phyloP scores from a whole-genome alignment of 306 rosid species.

The Quercus alba region DNA sequence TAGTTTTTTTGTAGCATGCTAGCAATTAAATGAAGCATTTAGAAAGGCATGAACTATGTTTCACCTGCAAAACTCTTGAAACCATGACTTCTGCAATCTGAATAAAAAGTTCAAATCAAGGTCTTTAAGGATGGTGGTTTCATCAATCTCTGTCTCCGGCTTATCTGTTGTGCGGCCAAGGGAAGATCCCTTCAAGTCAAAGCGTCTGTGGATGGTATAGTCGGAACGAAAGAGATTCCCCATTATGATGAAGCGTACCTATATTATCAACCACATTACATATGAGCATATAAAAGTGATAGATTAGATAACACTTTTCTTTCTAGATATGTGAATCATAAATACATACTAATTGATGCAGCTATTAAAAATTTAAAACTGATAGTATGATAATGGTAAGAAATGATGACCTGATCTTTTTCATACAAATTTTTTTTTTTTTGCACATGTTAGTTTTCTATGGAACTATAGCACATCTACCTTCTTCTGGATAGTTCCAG shows the following conservation, averaged over 20 bases:
- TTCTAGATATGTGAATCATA: neutral
- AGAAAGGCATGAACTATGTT: conserved; percentile 3
- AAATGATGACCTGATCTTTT: neutral
- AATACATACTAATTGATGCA: neutral
- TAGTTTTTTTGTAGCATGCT: neutral
- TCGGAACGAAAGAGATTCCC: conserved; percentile 79
- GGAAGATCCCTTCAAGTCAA: conserved; percentile 87
- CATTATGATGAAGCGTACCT: conserved; percentile 96
- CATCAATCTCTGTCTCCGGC: conserved; percentile 71
- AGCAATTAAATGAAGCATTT: neutral
- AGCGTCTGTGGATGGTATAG: conserved; percentile 68
- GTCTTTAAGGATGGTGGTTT: conserved; percentile 86
- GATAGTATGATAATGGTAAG: neutral
- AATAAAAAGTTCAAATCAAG: conserved; percentile 91
- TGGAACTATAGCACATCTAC: conserved; percentile 31
- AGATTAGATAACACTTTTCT: neutral
- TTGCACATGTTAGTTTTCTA: neutral
- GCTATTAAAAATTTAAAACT: neutral
- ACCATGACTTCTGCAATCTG: conserved; percentile 60
- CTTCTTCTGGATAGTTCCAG: conserved; percentile 79
- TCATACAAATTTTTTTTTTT: neutral
- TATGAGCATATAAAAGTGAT: neutral
- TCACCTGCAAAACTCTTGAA: conserved; percentile 85
- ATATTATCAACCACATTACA: conserved; percentile 9
- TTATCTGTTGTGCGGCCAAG: conserved; percentile 85